Base-by-base conservation (phyloP, 2,329 filamentous ascomycete species). In the Capronia americana region DNA sequence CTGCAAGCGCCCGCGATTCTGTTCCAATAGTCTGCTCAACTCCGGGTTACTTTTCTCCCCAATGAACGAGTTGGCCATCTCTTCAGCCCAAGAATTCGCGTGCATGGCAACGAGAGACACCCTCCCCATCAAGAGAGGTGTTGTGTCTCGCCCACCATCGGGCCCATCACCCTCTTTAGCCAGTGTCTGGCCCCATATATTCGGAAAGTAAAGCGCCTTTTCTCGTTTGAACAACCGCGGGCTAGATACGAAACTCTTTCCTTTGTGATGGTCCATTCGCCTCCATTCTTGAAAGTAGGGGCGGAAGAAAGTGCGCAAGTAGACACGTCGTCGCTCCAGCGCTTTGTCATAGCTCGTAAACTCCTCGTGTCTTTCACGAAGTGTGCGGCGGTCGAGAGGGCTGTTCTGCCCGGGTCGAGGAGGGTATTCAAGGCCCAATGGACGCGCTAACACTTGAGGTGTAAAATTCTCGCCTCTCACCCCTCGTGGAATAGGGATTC, bases 221-320 rank as follows among this genome's bases (percentile, higher is more conserved):
- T 96, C 92, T 70, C 85, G 85, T 74, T 89, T 90, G 84, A 98
- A 98, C 57, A 94, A 85, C n/a, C 90, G 85, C 3, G 91, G 87
- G 44, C 94, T 94, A 23, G 92, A 89, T 59, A 94, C 82, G 80
- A 97, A 99, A 26, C 92, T 92, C 80, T 99, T 99, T 74, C 95
- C 95, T 73, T 93, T 88, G 80, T 85, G 80, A 71, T 95, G 89
- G 71, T 89, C 86, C 78, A 97, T 86, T 79, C 96, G 95, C 66
- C 87, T 87, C 91, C 93, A 97, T 84, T 99, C 94, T 77, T 93
- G 91, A 82, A 97, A 99, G 80, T 99, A 99, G 1, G 94, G 93
- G 65, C 92, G 91, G 23, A 89, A 83, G 75, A 96, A 89, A 77
- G 92, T 88, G 71, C 87, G 85, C 53, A 91, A 91, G 90, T 98